Evolutionary conservation across 495 filamentous ascomycete genomes (phyloP), one percentile per base, ranked within the genome.

Genomic region (Penicillium canariense): DNA sequence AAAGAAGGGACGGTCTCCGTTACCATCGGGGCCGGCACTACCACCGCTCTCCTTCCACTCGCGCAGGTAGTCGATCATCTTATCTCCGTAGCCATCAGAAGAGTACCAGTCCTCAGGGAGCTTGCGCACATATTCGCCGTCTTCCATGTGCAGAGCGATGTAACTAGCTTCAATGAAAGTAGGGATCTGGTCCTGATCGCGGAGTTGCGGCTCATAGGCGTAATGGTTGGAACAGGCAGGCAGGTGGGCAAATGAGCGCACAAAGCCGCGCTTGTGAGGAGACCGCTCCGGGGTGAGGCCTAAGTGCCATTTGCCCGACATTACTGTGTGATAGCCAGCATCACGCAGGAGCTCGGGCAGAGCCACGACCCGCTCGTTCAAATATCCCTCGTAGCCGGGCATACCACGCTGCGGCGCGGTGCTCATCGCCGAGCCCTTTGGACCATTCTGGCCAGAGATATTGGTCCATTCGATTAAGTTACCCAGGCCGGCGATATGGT

Each of bases 371-470:
- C 74, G 67, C 40, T 84, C 80, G 50, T 87, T 85, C 26, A 87
- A 73, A 53, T 85, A 87, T 2, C 83, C 83, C 64, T 86, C 84
- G 60, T 87, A 84, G 0, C 84, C 83, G 1, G 84, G 82, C 80
- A 82, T 84, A n/a, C 75, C 74, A 32, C 72, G 72, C 48, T 77
- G 72, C 0, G 72, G 71, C 1, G 72, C 74, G 0, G 71, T 74
- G 55, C 70, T 73, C 62, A 70, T 74, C 17, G 66, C 60, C 1
- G 71, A 71, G 1, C 72, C 72, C 45, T 77, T 75, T 55, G 73
- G 73, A 1, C 68, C 72, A 51, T 76, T 75, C 49, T 75, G 72
- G 23, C 73, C 71, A 34, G 69, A 72, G 51, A 77, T 76, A 58
- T 76, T 75, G 59, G 74, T 77, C 73, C 73, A 77, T 66, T 76